These are phyloP conservation scores for Ustilago bromivora DNA, from an alignment of 1,284 basidiomycete species.

Conservation along the genomic window DNA sequence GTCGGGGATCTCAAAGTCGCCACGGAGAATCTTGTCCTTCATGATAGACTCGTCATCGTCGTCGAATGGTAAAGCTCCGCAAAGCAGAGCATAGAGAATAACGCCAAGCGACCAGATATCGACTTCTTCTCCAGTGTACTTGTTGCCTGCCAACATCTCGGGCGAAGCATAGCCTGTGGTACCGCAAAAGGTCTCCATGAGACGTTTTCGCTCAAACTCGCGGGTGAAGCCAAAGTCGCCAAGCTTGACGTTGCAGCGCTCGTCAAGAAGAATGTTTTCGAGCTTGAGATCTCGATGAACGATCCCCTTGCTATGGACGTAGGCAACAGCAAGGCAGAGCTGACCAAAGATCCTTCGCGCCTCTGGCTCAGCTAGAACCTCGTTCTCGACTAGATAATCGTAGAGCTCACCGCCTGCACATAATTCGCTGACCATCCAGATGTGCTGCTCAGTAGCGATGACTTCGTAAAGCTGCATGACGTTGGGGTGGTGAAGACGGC, in stretches of 20 bases:
- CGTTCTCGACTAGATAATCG: slow-evolving; percentile 71
- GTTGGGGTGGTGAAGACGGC: slow-evolving; percentile 92
- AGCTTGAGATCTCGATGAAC: slow-evolving; percentile 74
- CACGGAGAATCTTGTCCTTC: slow-evolving; percentile 86
- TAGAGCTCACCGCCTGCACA: slow-evolving; percentile 83
- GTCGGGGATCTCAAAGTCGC: slow-evolving; percentile 86
- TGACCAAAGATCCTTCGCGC: slow-evolving; percentile 70
- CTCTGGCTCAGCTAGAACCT: slow-evolving; percentile 67
- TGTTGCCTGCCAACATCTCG: slow-evolving; percentile 90
- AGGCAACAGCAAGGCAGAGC: slow-evolving; percentile 70
- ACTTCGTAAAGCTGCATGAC: slow-evolving; percentile 97
- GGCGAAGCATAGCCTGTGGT: slow-evolving; percentile 95
- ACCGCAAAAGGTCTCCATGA: slow-evolving; percentile 96
- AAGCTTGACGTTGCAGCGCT: slow-evolving; percentile 73
- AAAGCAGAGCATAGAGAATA: slow-evolving; percentile 92
- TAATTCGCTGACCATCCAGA: slow-evolving; percentile 97
- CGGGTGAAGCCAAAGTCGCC: slow-evolving; percentile 97
- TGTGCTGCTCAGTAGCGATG: slow-evolving; percentile 91
- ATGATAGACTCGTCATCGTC: slow-evolving; percentile 93
- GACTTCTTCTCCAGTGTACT: slow-evolving; percentile 94
- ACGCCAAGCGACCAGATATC: slow-evolving; percentile 97
- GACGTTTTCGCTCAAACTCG: slow-evolving; percentile 84
- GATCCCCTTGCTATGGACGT: slow-evolving; percentile 71
- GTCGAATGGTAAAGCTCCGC: slow-evolving; percentile 94
- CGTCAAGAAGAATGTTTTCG: slow-evolving; percentile 72